phyloP scores from a whole-genome alignment of 2,329 filamentous ascomycete genomes.

The Stemphylium beticola region DNA sequence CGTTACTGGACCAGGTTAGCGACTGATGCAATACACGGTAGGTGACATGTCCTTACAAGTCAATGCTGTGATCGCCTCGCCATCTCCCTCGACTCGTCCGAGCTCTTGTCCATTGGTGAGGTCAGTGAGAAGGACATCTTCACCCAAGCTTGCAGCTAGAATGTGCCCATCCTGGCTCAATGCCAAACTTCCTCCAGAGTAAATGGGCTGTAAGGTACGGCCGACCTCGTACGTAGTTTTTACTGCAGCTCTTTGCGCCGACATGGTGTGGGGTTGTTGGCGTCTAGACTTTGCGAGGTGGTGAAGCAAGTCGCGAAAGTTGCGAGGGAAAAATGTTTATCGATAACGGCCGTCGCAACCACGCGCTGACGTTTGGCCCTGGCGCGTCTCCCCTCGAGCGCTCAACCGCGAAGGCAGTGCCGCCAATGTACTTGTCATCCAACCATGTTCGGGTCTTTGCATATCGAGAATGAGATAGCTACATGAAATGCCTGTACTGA shows the following conservation, averaged over 20 bases:
- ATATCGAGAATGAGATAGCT: neutral
- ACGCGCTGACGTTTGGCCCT: slow-evolving; percentile 22
- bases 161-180: slow-evolving; percentile 82
- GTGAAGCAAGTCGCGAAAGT: slow-evolving; percentile 25
- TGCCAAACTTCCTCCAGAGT: slow-evolving; percentile 86
- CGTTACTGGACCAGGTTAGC: slow-evolving; percentile 66
- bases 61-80: slow-evolving; percentile 77
- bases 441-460: neutral
- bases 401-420: neutral
- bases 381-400: slow-evolving; percentile 13
- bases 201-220: slow-evolving; percentile 87
- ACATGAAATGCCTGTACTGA: neutral
- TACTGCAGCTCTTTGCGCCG: slow-evolving; percentile 61
- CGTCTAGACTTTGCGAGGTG: neutral
- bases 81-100: slow-evolving; percentile 80
- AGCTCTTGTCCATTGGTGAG: slow-evolving; percentile 82
- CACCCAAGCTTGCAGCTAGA: slow-evolving; percentile 86
- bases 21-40: neutral
- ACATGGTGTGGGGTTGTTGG: slow-evolving; percentile 9
- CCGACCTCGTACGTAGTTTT: slow-evolving; percentile 90
- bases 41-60: slow-evolving; percentile 56
- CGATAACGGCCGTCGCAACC: slow-evolving; percentile 34
- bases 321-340: slow-evolving; percentile 42
- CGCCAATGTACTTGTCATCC: neutral
- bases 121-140: slow-evolving; percentile 88